Evolutionary conservation across 441 rosid genomes (phyloP).

Genomic region (Euphorbia corollata): DNA sequence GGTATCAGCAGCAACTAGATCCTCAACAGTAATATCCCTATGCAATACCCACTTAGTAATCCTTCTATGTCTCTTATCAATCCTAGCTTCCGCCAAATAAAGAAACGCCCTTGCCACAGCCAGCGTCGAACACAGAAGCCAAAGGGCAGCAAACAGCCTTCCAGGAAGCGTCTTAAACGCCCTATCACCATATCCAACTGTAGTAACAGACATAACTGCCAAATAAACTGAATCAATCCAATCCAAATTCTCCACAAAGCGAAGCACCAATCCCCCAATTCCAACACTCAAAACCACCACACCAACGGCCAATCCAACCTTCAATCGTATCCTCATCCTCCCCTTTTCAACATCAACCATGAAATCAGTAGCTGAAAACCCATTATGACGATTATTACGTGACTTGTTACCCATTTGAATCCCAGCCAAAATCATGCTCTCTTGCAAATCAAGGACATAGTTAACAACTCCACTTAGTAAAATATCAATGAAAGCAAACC

Average conservation of each 20-base stretch:
- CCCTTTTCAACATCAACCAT: conserved; percentile 74
- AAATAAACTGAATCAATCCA: conserved; percentile 70
- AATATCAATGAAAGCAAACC: conserved; percentile 75
- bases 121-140: conserved; percentile 70
- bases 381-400: background rate
- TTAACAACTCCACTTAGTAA: conserved; percentile 71
- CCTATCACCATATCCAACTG: conserved; percentile 80
- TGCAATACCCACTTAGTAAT: conserved; percentile 64
- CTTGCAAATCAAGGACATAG: conserved; percentile 73
- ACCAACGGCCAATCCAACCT: conserved; percentile 68
- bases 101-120: conserved; percentile 87
- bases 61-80: conserved; percentile 67
- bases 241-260: conserved; percentile 47
- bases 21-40: conserved; percentile 69
- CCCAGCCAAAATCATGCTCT: conserved; percentile 54
- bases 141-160: conserved; percentile 62
- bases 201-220: conserved; percentile 91
- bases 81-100: conserved; percentile 69
- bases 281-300: conserved; percentile 68
- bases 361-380: conserved; percentile 53
- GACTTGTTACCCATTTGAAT: conserved; percentile 29
- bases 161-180: conserved; percentile 69
- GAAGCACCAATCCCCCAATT: conserved; percentile 47
- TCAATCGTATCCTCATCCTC: conserved; percentile 82
- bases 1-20: conserved; percentile 66